Evolutionary conservation across 352 stramenopile species (phyloP), one percentile per base, ranked within the genome.

Genomic region (Phytophthora boehmeriae): DNA sequence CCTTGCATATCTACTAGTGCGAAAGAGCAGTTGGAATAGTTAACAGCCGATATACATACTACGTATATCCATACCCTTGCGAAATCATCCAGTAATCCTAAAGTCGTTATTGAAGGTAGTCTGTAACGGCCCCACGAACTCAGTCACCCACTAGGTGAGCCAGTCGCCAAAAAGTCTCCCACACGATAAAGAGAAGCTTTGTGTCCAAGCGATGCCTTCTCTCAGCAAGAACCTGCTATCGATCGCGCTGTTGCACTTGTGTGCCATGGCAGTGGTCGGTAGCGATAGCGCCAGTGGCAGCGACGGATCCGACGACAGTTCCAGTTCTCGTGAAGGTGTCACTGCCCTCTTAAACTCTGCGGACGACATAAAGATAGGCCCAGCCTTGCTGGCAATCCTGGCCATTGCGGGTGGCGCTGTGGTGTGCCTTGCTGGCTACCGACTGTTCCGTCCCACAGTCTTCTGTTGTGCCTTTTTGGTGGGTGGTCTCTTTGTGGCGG

Each of bases 391-490:
- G 2, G 74, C 85, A 0, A 76, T 63, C n/a, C 53, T 78, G 5
- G 86, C 83, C 0, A 56, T 89, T 9, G 28, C 84, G 1, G 59
- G 78, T 8, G 86, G 86, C 8, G 54, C 50, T 1, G 36, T 76
- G 32, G 65, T 91, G 27, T 84, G 78, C 47, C 34, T 89, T 0
- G 62, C 69, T 0, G 86, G 86, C 27, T 88, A 90, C 43, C 68
- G 76, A 0, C 71, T 87, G 16, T 76, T 88, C 53, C 83, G 80
- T 8, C 76, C 73, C 4, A 83, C 78, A 0, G 78, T 88, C 19
- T 83, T 93, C 42, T 74, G 78, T 51, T 90, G 73, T 54, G 83
- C 75, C 32, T 95, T 95, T 44, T 73, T 88, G 23, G 48, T 88
- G 2, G 83, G 81, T n/a, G 83, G 82, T 8, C 68, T 94, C 48